A percentile compares a stretch with the other conserved stretches of the same genome.
phyloP scores from a whole-genome alignment of 768 basidiomycete species.

The Leccinum broughii region DNA sequence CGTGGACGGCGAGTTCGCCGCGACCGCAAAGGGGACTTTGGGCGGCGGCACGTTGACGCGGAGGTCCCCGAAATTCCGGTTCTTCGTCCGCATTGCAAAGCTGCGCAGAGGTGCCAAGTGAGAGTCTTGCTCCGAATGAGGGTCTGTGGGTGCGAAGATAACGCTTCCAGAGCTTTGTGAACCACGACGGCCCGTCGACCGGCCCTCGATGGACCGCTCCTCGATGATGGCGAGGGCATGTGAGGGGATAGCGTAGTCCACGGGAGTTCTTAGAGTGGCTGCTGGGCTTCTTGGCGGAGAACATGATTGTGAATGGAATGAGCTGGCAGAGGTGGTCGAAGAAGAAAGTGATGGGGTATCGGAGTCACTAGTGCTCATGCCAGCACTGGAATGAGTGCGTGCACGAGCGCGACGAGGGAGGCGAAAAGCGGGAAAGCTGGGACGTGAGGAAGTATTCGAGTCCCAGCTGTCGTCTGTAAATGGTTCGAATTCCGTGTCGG shows the following conservation, averaged over 20 bases:
- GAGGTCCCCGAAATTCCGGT: slow-evolving; percentile 31
- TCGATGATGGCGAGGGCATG: slow-evolving; percentile 40
- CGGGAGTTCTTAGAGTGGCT: slow-evolving; percentile 33
- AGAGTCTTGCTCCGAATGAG: slow-evolving; percentile 23
- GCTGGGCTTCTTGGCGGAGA: slow-evolving; percentile 37
- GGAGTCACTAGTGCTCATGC: slow-evolving; percentile 38
- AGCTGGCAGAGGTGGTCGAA: slow-evolving; percentile 40
- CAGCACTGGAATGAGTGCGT: slow-evolving; percentile 28
- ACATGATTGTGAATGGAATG: slow-evolving; percentile 34
- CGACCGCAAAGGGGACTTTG: slow-evolving; percentile 17
- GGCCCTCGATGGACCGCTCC: slow-evolving; percentile 33
- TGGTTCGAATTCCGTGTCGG: slow-evolving; percentile 38
- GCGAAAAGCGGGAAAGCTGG: slow-evolving; percentile 30
- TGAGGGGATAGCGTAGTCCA: slow-evolving; percentile 28
- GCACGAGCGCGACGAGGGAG: slow-evolving; percentile 35
- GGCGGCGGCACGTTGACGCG: slow-evolving; percentile 31
- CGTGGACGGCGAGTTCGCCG: slow-evolving; percentile 18
- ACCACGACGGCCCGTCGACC: slow-evolving; percentile 1
- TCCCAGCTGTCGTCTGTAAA: slow-evolving; percentile 31
- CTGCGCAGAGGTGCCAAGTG: slow-evolving; percentile 3
- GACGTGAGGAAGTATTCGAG: slow-evolving; percentile 19
- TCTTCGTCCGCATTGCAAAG: slow-evolving; percentile 21
- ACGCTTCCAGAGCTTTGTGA: slow-evolving; percentile 27
- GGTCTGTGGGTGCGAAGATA: slow-evolving; percentile 22
- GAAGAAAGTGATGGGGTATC: slow-evolving; percentile 52